A percentile compares a stretch with the other conserved stretches of the same genome.
Conservation (phyloP, 2,329 filamentous ascomycete genomes). For the Pseudocercospora eumusae region DNA sequence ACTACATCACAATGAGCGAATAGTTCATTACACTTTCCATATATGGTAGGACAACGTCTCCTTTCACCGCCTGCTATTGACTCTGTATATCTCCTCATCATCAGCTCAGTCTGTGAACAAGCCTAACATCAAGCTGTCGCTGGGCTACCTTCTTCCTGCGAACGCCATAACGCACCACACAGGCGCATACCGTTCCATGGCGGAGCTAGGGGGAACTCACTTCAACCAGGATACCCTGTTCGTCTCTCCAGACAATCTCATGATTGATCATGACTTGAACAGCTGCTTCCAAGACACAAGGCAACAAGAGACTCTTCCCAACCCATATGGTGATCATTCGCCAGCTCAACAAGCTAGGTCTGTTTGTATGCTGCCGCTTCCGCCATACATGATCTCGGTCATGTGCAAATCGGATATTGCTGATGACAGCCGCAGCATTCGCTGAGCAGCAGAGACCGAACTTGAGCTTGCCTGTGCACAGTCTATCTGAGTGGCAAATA, state of each 20-base stretch:
- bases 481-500: constrained; percentile 15
- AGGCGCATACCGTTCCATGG: constrained; percentile 12
- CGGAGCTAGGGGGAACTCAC: constrained; percentile 5
- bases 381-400: neutral
- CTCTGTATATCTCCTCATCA: constrained; percentile 9
- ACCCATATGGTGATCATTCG: neutral
- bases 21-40: constrained; percentile 8
- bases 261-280: constrained; percentile 23
- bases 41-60: constrained; percentile 39
- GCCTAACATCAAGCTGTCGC: neutral
- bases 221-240: constrained; percentile 24
- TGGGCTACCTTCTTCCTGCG: neutral
- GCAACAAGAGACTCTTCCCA: constrained; percentile 9
- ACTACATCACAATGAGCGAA: constrained; percentile 22
- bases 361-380: constrained; percentile 14
- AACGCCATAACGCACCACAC: neutral
- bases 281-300: constrained; percentile 13
- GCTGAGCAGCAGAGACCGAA: constrained; percentile 14
- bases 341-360: constrained; percentile 7
- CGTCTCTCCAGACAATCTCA: constrained; percentile 26
- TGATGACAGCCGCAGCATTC: neutral
- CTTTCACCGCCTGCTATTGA: constrained; percentile 39
- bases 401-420: neutral
- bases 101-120: neutral
- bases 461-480: constrained; percentile 16